Evolutionary conservation across 306 rosid species (phyloP).

Genomic region (Quercus suber): DNA sequence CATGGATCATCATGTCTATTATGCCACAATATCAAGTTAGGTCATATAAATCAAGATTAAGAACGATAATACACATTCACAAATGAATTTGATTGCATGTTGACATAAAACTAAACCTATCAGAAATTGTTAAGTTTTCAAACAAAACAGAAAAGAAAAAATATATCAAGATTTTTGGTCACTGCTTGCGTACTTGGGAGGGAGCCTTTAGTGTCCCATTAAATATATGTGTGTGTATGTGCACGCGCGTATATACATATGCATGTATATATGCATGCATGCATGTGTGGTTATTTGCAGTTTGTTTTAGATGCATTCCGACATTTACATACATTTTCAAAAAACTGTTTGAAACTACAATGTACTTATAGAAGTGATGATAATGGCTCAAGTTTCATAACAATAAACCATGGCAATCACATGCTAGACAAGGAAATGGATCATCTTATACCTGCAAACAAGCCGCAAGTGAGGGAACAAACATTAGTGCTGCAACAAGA

Average conservation of each 20-base stretch:
- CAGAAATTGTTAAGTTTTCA: background rate
- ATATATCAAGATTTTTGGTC: background rate
- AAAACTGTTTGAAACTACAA: background rate
- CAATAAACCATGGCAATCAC: background rate
- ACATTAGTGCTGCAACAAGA: conserved; percentile 75
- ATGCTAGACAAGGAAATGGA: conserved; percentile 14
- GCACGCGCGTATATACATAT: too few relatives aligned
- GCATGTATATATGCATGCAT: background rate
- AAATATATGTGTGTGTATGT: too few relatives aligned
- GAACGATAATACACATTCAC: background rate
- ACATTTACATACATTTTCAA: background rate
- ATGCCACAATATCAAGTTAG: background rate
- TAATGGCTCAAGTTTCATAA: background rate
- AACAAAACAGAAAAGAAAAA: background rate
- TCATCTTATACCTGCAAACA: conserved; percentile 77
- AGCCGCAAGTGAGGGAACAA: conserved; percentile 82
- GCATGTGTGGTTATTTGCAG: background rate
- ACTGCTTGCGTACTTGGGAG: background rate
- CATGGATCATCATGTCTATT: background rate
- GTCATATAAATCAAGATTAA: background rate
- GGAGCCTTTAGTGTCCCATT: background rate
- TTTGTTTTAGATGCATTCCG: background rate
- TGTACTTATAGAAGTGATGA: background rate
- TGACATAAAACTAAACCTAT: conserved; percentile 5
- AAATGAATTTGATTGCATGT: background rate